Conservation (phyloP, 2,329 filamentous ascomycete genomes). For the Talaromyces funiculosus region DNA sequence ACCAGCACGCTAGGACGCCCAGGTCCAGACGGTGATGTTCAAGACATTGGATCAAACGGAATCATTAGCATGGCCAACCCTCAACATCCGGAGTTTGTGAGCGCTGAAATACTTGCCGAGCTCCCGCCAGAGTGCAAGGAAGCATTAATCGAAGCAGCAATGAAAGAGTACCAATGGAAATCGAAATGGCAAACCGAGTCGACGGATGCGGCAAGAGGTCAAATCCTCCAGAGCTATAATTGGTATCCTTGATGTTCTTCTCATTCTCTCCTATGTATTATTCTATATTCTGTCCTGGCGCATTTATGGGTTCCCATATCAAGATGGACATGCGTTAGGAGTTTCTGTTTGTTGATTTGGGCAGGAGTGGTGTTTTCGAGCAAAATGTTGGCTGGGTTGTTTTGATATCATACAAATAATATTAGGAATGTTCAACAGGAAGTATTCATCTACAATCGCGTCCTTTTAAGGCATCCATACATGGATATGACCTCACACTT, state of each 20-base stretch:
- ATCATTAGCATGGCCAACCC: slow-evolving; percentile 33
- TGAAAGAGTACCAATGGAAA: slow-evolving; percentile 66
- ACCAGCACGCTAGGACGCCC: slow-evolving; percentile 55
- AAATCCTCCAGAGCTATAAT: slow-evolving; percentile 33
- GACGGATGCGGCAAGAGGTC: slow-evolving; percentile 42
- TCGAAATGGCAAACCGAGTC: slow-evolving; percentile 66
- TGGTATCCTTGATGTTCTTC: slow-evolving; percentile 30
- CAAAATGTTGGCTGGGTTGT: neutral
- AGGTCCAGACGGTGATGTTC: slow-evolving; percentile 41
- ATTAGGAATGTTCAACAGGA: neutral
- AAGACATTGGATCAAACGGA: slow-evolving; percentile 39
- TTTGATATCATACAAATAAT: neutral
- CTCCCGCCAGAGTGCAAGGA: slow-evolving; percentile 54
- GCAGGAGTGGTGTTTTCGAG: neutral
- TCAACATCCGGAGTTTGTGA: slow-evolving; percentile 32
- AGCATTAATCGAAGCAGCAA: slow-evolving; percentile 64
- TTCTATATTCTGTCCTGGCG: neutral
- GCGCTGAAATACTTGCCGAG: slow-evolving; percentile 38
- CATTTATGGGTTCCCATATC: neutral
- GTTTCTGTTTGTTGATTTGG: slow-evolving; percentile 1
- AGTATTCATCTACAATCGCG: too few relatives aligned
- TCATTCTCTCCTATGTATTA: slow-evolving; percentile 12
- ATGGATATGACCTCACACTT: neutral
- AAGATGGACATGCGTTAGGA: neutral
- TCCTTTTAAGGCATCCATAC: neutral